A percentile compares a stretch with the other conserved stretches of the same genome.
These are phyloP conservation scores for Penicillium capsulatum DNA, from an alignment of 2,329 filamentous ascomycete genomes.

Conservation along the genomic window DNA sequence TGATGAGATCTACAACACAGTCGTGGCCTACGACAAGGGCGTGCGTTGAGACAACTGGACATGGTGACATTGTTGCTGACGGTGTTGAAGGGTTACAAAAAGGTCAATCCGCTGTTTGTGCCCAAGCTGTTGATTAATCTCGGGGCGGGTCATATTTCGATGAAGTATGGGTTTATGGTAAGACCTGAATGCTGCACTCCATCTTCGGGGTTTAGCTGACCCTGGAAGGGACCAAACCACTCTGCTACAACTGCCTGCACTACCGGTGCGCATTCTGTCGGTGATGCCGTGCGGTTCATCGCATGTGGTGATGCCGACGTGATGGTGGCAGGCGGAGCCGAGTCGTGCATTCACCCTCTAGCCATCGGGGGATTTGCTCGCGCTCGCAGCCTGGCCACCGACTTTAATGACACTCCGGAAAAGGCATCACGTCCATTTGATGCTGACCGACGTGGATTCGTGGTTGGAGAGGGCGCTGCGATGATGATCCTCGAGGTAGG, in stretches of 20 bases:
- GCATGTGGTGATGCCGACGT: slow-evolving; percentile 86
- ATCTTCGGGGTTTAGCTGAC: neutral
- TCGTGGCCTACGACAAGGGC: slow-evolving; percentile 67
- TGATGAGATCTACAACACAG: slow-evolving; percentile 82
- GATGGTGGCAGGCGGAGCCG: slow-evolving; percentile 92
- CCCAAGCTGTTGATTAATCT: slow-evolving; percentile 92
- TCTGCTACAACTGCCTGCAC: slow-evolving; percentile 92
- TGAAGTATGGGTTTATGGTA: slow-evolving; percentile 76
- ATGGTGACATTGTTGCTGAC: slow-evolving; percentile 8
- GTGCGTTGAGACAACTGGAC: slow-evolving; percentile 54
- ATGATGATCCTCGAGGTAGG: slow-evolving; percentile 74
- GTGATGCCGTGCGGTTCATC: slow-evolving; percentile 89
- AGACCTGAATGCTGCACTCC: neutral
- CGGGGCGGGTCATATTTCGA: slow-evolving; percentile 89
- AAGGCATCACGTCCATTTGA: slow-evolving; percentile 86
- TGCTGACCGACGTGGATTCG: slow-evolving; percentile 72
- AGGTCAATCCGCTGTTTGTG: slow-evolving; percentile 89
- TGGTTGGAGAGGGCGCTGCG: slow-evolving; percentile 87
- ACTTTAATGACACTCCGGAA: slow-evolving; percentile 67
- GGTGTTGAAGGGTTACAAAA: slow-evolving; percentile 71
- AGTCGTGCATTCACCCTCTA: slow-evolving; percentile 92
- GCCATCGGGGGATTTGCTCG: slow-evolving; percentile 88
- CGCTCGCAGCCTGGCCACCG: slow-evolving; percentile 77
- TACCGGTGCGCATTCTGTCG: slow-evolving; percentile 89
- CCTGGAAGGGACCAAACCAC: slow-evolving; percentile 74